Base-by-base conservation (phyloP, 768 basidiomycete genomes). In the Kwoniella sp. region DNA sequence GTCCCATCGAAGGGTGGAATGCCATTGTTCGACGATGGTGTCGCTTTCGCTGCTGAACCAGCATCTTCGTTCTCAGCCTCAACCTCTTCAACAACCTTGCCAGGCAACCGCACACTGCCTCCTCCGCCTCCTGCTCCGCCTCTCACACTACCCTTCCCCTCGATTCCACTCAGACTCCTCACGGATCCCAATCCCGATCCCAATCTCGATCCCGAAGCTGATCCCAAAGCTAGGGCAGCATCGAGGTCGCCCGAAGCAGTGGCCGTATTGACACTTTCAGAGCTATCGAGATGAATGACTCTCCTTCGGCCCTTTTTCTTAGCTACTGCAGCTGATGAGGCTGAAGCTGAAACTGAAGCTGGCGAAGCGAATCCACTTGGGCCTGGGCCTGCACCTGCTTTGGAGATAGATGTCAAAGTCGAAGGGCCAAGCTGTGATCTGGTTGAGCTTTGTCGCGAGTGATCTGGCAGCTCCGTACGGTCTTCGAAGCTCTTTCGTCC, bases 251-350 rank as follows among this genome's bases (percentile, higher is more conserved):
- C 40, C 6, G 55, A 22, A 13, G 21, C 30, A 44, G 40, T 19
- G 17, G 21, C 30, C 7, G 40, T 19, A 19, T 44, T 44, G 10
- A 44, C 40, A 3, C 8, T 44, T 15, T 44, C 40, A 19, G 40
- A 44, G 40, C 40, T 44, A 44, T 75, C 74, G 0, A 76, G 65
- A 29, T 76, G 65, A 52, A 76, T 73, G 17, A 76, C 68, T 30
- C 74, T 44, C 54, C 74, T 53, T 3, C 66, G 64, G 24, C 65
- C 49, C 13, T 65, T 49, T 40, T 70, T 73, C 64, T 73, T 73
- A 6, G 58, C 60, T 36, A 63, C 50, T 1, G 67, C 63, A 13
- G 54, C 65, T 19, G 62, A 61, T 26, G 57, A 37, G 19, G 63
- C 33, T 5, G 33, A 44, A 10, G 40, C 40, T 26, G 57, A 37